These are phyloP conservation scores for Pleodorina starrii DNA, from an alignment of 139 green algal genomes.

Conservation along the genomic window DNA sequence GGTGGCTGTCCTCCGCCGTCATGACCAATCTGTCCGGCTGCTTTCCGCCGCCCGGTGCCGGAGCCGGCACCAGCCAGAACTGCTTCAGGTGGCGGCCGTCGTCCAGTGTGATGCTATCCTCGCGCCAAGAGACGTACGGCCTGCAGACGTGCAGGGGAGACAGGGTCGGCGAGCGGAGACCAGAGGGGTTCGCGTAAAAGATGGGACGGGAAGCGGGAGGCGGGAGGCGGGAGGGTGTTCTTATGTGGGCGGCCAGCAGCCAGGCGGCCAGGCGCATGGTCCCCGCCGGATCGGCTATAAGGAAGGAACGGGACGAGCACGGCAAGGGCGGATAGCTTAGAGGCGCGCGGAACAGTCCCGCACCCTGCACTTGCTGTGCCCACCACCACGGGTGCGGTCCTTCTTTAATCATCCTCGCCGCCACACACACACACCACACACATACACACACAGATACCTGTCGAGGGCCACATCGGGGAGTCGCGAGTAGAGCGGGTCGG, in stretches of 20 bases:
- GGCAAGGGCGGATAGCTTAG: too few relatives aligned
- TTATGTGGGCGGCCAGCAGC: too few relatives aligned
- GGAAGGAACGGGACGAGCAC: too few relatives aligned
- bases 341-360: too few relatives aligned
- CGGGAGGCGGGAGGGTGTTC: too few relatives aligned
- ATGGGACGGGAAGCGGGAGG: background rate
- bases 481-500: constrained; percentile 51
- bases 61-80: constrained; percentile 62
- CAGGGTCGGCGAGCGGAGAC: background rate
- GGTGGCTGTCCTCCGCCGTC: constrained; percentile 62
- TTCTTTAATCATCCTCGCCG: too few relatives aligned
- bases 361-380: too few relatives aligned
- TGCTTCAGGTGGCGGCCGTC: constrained; percentile 73
- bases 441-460: too few relatives aligned
- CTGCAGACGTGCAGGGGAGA: constrained; percentile 52
- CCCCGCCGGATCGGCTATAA: too few relatives aligned
- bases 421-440: too few relatives aligned
- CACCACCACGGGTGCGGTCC: too few relatives aligned
- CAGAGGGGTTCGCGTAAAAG: background rate
- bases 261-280: too few relatives aligned
- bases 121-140: constrained; percentile 59
- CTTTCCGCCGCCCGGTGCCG: background rate
- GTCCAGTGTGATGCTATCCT: constrained; percentile 59
- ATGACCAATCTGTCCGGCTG: constrained; percentile 54
- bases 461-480: constrained; percentile 23